Conservation (phyloP, 2,329 filamentous ascomycete species). For the Pezicula neosporulosa region DNA sequence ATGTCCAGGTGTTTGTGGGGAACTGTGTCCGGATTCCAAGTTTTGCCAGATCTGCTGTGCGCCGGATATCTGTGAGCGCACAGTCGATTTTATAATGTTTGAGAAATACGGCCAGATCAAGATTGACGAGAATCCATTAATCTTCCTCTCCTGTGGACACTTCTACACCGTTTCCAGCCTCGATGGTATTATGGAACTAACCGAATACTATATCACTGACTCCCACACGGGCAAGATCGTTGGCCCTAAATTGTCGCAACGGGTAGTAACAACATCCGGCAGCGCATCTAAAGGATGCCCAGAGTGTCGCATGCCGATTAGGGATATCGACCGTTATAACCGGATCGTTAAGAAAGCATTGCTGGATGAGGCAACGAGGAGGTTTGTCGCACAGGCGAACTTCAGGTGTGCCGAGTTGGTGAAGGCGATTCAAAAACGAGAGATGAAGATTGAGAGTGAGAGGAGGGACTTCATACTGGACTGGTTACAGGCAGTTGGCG, state of each 20-base stretch:
- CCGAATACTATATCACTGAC: slow-evolving; percentile 38
- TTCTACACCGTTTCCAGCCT: slow-evolving; percentile 54
- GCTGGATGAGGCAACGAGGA: slow-evolving; percentile 59
- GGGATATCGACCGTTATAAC: slow-evolving; percentile 55
- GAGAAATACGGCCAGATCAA: slow-evolving; percentile 52
- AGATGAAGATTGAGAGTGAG: slow-evolving; percentile 1
- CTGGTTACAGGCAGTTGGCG: background rate
- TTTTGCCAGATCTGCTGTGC: slow-evolving; percentile 55
- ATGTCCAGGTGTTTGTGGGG: slow-evolving; percentile 63
- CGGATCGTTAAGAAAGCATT: slow-evolving; percentile 54
- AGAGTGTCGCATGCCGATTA: slow-evolving; percentile 51
- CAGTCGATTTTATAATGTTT: slow-evolving; percentile 55
- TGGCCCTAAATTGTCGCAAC: slow-evolving; percentile 28
- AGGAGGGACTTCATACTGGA: slow-evolving; percentile 1
- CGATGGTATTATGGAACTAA: slow-evolving; percentile 55
- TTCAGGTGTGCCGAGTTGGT: background rate
- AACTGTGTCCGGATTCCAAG: slow-evolving; percentile 46
- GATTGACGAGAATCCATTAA: slow-evolving; percentile 53
- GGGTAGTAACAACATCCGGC: slow-evolving; percentile 40
- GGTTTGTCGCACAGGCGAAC: slow-evolving; percentile 52
- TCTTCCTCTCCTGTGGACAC: slow-evolving; percentile 60
- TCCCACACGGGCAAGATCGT: slow-evolving; percentile 29
- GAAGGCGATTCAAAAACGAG: slow-evolving; percentile 3
- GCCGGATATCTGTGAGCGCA: slow-evolving; percentile 36
- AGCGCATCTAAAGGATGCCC: slow-evolving; percentile 46